Base-by-base conservation (phyloP, 208 protist genomes). In the Novymonas esmeraldas region DNA sequence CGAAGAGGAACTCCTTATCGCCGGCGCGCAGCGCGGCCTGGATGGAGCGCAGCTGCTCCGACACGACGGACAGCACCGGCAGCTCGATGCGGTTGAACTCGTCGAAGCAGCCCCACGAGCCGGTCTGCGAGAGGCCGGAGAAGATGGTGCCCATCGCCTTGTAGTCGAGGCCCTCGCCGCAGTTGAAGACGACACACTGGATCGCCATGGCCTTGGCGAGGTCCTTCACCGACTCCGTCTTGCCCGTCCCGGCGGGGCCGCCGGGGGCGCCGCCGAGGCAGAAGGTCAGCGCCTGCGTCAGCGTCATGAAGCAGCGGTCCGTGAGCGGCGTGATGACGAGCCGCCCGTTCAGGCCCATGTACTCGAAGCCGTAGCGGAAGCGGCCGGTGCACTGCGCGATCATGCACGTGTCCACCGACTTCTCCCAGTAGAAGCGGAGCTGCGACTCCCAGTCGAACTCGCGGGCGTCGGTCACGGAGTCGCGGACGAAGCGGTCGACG, bases 381-480 rank as follows among this genome's bases (percentile, higher is more conserved):
- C 72, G 56, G 57, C 98, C 98, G 16, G 98, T 99, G 82, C 98
- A 99, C 86, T 99, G 98, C 29, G 90, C 77, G 63, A 99, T 98
- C 5, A 87, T 60, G 59, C 98, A 94, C 54, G 98, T 98, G 82
- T 99, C 98, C n/a, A 67, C 59, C 24, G 73, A 76, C 45, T 85
- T 89, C 62, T 99, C 94, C 97, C 98, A 99, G 79, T 99, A 99
- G 78, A 99, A 99, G 20, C 98, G 91, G 44, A 99, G 87, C 87
- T 99, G 98, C 46, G 93, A 98, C 83, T 99, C 98, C 98, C 98
- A 99, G 70, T 98, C 98, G 75, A 99, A 99, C 76, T 99, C 98
- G 41, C 94, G 78, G n/a, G 85, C 95, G 80, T 99, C 97, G 9
- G 98, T 84, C 16, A 99, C 96, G 28, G 95, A 98, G 84, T 99